These are phyloP conservation scores for Cladophialophora bantiana DNA, from an alignment of 2,329 filamentous ascomycete species.

Conservation along the genomic window DNA sequence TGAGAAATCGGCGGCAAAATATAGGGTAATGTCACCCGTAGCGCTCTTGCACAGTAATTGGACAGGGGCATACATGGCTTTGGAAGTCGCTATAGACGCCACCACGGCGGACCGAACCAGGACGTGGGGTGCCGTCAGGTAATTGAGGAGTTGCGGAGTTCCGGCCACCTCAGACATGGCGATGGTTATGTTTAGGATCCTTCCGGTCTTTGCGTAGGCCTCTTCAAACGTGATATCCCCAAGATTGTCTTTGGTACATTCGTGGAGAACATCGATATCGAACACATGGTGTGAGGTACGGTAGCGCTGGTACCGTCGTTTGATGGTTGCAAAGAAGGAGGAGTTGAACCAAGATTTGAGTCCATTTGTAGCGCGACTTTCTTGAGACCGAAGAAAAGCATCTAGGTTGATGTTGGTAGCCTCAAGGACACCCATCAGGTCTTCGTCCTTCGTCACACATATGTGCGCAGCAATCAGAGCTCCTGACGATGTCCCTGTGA, in stretches of 20 bases:
- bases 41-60: conserved; percentile 81
- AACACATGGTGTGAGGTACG: conserved; percentile 69
- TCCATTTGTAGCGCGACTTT: conserved; percentile 51
- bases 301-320: conserved; percentile 77
- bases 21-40: conserved; percentile 67
- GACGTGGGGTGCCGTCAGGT: conserved; percentile 91
- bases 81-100: conserved; percentile 88
- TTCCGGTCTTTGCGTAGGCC: conserved; percentile 90
- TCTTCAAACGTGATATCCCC: conserved; percentile 95
- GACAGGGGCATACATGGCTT: conserved; percentile 74
- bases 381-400: conserved; percentile 70
- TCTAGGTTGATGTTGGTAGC: conserved; percentile 76
- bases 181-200: conserved; percentile 93
- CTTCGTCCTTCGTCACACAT: conserved; percentile 77
- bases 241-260: conserved; percentile 80
- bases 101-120: conserved; percentile 93
- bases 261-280: conserved; percentile 79
- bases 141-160: conserved; percentile 87
- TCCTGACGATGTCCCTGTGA: conserved; percentile 85
- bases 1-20: conserved; percentile 36
- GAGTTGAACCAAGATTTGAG: conserved; percentile 49
- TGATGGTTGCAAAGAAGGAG: conserved; percentile 77
- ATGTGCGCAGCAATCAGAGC: conserved; percentile 84
- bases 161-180: conserved; percentile 81
- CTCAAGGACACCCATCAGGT: conserved; percentile 73